Base-by-base conservation (phyloP, 306 rosid genomes). In the Cucumis hystrix region DNA sequence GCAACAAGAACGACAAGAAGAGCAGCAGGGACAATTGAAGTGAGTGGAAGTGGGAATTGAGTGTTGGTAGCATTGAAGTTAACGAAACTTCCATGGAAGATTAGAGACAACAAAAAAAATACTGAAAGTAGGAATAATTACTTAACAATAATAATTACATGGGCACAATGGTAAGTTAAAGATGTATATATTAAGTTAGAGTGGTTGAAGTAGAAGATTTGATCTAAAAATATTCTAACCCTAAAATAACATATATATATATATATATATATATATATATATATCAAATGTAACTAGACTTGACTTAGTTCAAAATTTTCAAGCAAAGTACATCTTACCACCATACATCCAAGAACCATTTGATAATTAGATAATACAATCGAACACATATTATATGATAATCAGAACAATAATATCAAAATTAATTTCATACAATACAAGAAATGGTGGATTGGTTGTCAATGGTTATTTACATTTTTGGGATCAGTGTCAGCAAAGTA, bases 71-170 rank as follows among this genome's bases (percentile, higher is more conserved):
- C 14, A 52, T 33, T 35, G 25, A 65, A 35, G 16, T 68, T 16
- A 55, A 74, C 15, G 76, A 76, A 33, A 35, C 9, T 81, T 80
- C 79, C 85, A 86, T 82, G 78, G 59, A 15, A 25, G 7, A 71
- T 2, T 13, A 0, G 4, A 49, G 43, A 52, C 40, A 67, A 79
- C 47, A 15, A 68, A 14, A 68, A 33, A 33, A 33, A 2, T 33
- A 33, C 5, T 33, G 37, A 33, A 33, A 33, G 37, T 33, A 33
- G 3, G 3, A 43, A 43, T 43, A 33, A 33, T 33, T 8, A 43
- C 10, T 43, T 43, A 43, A 43, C 49, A 0, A 43, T 10, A n/a
- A n/a, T n/a, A 7, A 7, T 43, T 3, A 45, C 15, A 43, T 43
- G 0, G 49, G 11, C 49, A 43, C 49, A 43, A 43, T 13, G 3